Base-by-base conservation (phyloP, 2,329 filamentous ascomycete genomes). In the Aspergillus sp. region DNA sequence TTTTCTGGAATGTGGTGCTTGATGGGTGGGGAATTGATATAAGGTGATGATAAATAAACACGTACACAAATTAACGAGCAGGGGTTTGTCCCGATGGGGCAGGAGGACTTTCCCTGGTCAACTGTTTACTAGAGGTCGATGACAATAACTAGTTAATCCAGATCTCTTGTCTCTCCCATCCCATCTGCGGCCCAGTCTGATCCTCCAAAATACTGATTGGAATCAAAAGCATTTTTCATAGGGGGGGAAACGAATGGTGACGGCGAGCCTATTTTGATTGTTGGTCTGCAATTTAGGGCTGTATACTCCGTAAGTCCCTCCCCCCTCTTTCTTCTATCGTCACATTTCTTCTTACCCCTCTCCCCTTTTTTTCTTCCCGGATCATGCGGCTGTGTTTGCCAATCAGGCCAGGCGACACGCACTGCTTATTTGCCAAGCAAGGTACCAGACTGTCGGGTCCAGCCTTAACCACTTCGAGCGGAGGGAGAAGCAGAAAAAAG, bases 351-450 rank as follows among this genome's bases (percentile, higher is more conserved):
- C 53, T 52, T 39, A 22, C 32, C 42, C 57, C 56, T 54, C 58
- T 58, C 56, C 42, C 24, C 32, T 26, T 39, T 46, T 46, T 45
- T 46, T 45, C 49, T 46, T 52, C 55, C 42, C 57, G 53, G 60
- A 52, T 59, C 31, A 49, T 65, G 67, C 66, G 68, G 67, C 70
- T 69, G 68, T 71, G 70, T 67, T 66, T 67, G 62, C 67, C 65
- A 68, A 67, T 67, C 67, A 63, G 58, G 64, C 55, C 52, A 61
- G 61, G 65, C 60, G 64, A 70, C 64, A 67, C 68, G 70, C 69
- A 73, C 71, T 71, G 72, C 68, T 66, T 62, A 55, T 63, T 72
- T 64, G 69, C 70, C 70, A 73, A 71, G 68, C 64, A 63, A 65
- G 65, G 59, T 69, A 64, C 73, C 74, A 74, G 57, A 70, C 58